Evolutionary conservation across 306 rosid species (phyloP).

Genomic region (Vigna reflexopilosa): DNA sequence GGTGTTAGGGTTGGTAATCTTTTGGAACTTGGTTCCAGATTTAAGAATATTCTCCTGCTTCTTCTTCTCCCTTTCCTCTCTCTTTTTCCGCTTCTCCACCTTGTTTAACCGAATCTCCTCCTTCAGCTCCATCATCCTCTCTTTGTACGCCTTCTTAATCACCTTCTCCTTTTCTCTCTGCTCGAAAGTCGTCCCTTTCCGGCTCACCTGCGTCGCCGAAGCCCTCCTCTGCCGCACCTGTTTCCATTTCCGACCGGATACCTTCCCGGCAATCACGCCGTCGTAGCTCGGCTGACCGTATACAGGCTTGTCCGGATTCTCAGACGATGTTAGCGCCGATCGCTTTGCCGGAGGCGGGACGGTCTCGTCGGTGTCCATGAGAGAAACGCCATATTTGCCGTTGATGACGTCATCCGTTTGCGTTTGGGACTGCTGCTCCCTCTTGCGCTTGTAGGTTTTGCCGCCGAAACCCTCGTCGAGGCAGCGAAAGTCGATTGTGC

Average conservation of each 20-base stretch:
- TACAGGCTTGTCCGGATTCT: too few relatives aligned
- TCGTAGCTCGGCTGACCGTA: too few relatives aligned
- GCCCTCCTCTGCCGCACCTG: conserved; percentile 68
- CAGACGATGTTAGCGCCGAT: too few relatives aligned
- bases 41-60: conserved; percentile 83
- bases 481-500: conserved; percentile 82
- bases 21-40: conserved; percentile 84
- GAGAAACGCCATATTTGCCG: too few relatives aligned
- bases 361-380: too few relatives aligned
- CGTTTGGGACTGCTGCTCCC: conserved; percentile 54
- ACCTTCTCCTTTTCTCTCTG: conserved; percentile 75
- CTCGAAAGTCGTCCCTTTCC: conserved; percentile 67
- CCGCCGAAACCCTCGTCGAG: conserved; percentile 97
- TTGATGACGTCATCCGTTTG: neutral
- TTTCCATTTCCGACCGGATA: conserved; percentile 80
- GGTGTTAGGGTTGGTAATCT: conserved; percentile 80
- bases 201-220: conserved; percentile 69
- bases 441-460: conserved; percentile 86
- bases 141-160: conserved; percentile 76
- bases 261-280: too few relatives aligned
- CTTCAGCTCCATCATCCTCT: conserved; percentile 77
- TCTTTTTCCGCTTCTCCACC: conserved; percentile 64
- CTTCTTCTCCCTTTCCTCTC: conserved; percentile 90
- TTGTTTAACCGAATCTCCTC: conserved; percentile 61
- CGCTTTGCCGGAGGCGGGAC: too few relatives aligned